Conservation (phyloP, 1,284 basidiomycete genomes). For the Bjerkandera adusta region DNA sequence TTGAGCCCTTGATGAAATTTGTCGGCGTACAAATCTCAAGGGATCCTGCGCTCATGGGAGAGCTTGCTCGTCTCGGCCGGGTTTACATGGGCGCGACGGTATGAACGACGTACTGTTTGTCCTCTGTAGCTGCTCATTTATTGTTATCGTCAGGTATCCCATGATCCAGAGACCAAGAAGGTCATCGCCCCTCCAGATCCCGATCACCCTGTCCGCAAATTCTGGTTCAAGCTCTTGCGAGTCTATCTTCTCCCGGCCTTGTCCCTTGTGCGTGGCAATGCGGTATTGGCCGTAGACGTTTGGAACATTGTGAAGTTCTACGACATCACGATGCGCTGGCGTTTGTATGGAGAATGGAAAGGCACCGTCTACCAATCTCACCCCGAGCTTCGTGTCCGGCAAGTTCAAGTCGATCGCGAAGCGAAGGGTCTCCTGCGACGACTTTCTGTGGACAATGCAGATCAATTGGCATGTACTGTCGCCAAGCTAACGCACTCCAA, state of each 20-base stretch:
- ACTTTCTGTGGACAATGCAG: constrained; percentile 79
- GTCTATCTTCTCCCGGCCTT: constrained; percentile 85
- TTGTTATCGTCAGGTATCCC: constrained; percentile 39
- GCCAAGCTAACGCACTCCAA: constrained; percentile 95
- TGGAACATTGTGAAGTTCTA: constrained; percentile 85
- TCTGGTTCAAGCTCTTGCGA: constrained; percentile 86
- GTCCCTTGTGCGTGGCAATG: constrained; percentile 82
- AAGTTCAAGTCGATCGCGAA: constrained; percentile 72
- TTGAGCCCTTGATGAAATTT: constrained; percentile 76
- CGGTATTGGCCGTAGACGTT: constrained; percentile 83
- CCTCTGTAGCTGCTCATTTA: constrained; percentile 1
- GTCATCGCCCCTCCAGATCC: constrained; percentile 48
- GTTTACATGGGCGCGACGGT: constrained; percentile 45
- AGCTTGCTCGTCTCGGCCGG: constrained; percentile 58
- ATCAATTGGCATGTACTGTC: constrained; percentile 82
- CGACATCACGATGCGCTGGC: constrained; percentile 81
- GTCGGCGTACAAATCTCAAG: constrained; percentile 76
- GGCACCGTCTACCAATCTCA: constrained; percentile 66
- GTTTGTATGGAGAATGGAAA: constrained; percentile 96
- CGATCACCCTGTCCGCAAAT: constrained; percentile 53
- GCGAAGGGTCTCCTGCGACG: constrained; percentile 81
- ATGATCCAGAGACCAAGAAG: constrained; percentile 57
- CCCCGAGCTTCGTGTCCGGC: constrained; percentile 71
- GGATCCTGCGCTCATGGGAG: constrained; percentile 62
- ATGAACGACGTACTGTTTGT: constrained; percentile 17